Conservation (phyloP, 768 basidiomycete species). For the Krasilnikovozyma curviuscula region DNA sequence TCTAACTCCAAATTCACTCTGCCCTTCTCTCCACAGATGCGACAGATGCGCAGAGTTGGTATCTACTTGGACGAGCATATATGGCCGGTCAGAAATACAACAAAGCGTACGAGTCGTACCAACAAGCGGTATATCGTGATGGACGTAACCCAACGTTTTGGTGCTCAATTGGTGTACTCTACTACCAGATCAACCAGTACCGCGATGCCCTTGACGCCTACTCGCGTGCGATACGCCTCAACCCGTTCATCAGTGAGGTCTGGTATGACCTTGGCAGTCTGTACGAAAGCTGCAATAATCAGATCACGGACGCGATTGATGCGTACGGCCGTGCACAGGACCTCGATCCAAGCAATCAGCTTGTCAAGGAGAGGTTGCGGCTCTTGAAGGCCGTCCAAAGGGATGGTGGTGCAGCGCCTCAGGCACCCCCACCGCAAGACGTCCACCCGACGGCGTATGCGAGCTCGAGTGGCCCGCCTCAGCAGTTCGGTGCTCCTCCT, state of each 20-base stretch:
- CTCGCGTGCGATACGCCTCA: constrained; percentile 94
- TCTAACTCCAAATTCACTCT: background rate
- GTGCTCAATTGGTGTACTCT: constrained; percentile 97
- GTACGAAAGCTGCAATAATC: constrained; percentile 97
- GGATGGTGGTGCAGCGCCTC: constrained; percentile 50
- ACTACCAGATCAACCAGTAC: constrained; percentile 99
- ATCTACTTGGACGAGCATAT: constrained; percentile 89
- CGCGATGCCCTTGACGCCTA: constrained; percentile 97
- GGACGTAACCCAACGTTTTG: constrained; percentile 98
- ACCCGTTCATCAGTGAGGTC: constrained; percentile 84
- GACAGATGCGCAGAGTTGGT: constrained; percentile 95
- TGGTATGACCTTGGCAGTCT: constrained; percentile 95
- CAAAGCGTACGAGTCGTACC: constrained; percentile 98
- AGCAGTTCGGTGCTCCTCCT: constrained; percentile 3
- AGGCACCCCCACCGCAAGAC: constrained; percentile 81
- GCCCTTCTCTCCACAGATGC: constrained; percentile 39
- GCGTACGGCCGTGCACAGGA: constrained; percentile 90
- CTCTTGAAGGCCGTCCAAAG: constrained; percentile 60
- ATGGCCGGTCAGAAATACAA: constrained; percentile 98
- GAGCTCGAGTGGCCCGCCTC: constrained; percentile 7
- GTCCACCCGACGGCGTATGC: constrained; percentile 92
- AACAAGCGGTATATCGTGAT: constrained; percentile 96
- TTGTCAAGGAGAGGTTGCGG: constrained; percentile 61
- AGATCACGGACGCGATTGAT: constrained; percentile 94
- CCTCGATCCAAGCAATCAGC: constrained; percentile 66